phyloP scores from a whole-genome alignment of 2,329 filamentous ascomycete species.

The Penicillium rolfsii region DNA sequence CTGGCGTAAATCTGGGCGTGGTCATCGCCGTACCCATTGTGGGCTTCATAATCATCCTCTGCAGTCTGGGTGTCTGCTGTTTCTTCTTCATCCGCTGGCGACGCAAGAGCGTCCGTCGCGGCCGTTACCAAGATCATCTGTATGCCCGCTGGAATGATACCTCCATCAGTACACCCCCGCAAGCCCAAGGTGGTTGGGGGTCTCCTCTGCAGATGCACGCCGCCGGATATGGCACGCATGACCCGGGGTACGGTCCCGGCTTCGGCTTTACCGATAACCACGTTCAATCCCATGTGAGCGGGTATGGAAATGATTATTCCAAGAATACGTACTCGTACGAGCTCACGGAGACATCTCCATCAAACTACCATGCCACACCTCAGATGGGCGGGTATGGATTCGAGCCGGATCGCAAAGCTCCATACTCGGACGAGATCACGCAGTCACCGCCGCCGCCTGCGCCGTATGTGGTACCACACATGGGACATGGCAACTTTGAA shows the following conservation, averaged over 20 bases:
- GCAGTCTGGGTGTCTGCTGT: conserved; percentile 40
- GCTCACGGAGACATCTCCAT: conserved; percentile 12
- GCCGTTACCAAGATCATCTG: conserved; percentile 34
- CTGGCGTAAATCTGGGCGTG: conserved; percentile 40
- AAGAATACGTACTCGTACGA: conserved; percentile 15
- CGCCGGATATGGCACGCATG: conserved; percentile 21
- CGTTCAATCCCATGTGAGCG: conserved; percentile 31
- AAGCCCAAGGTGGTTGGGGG: conserved; percentile 32
- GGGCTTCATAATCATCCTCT: conserved; percentile 45
- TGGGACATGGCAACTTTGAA: neutral
- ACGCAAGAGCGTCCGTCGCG: conserved; percentile 40
- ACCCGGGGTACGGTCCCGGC: conserved; percentile 25
- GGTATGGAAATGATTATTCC: conserved; percentile 19
- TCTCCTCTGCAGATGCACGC: conserved; percentile 23
- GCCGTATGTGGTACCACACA: conserved; percentile 1
- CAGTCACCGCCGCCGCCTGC: conserved; percentile 1
- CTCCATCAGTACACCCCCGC: conserved; percentile 33
- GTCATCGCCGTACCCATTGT: conserved; percentile 50
- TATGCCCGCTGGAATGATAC: conserved; percentile 43
- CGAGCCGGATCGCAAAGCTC: neutral
- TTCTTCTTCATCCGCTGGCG: conserved; percentile 49
- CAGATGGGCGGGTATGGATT: neutral
- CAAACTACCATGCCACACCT: neutral
- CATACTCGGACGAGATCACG: conserved; percentile 6
- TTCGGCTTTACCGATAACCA: conserved; percentile 37